Base-by-base conservation (phyloP, 148 eudicot genomes). In the Rhododendron henanense region DNA sequence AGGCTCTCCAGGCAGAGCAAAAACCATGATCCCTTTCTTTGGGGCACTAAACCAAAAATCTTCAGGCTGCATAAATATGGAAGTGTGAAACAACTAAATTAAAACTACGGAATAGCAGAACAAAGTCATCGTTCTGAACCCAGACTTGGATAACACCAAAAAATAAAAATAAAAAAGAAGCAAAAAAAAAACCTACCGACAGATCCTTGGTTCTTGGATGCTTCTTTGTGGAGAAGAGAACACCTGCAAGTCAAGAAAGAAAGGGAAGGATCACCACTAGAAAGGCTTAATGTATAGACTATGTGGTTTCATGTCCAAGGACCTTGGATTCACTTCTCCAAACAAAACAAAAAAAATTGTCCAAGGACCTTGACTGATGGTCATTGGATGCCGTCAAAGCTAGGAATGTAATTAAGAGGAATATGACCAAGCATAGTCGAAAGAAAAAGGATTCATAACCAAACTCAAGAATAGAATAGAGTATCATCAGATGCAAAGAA, bases 1-100 rank as follows among this genome's bases (percentile, higher is more conserved):
- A 86, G 99, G 99, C 90, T 95, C 99, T 73, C 99, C 99, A 61
- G 98, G 99, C 83, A 97, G 88, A 71, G 98, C 99, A 91, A 97
- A 97, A 83, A 97, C 98, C 95, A 94, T 92, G 74, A 95, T 90
- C 83, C 99, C 99, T 89, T 94, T 97, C 90, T 91, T 95, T 41
- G 99, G 98, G 83, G 98, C 98, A 91, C 88, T 93, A 91, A 97
- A 97, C 99, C 99, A 97, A 91, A 91, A 94, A 83, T 93, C 98
- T 87, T 97, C 99, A 67, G 99, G 93, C 99, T 97, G 96, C 90
- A 86, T 47, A 67, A n/a, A 84, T 10, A 86, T 44, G 18, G n/a
- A 78, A 8, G 87, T 14, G 28, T 78, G 63, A 83, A 31, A 81
- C 59, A 55, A 71, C 80, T 51, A 63, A 13, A 84, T 50, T 53